phyloP scores from a whole-genome alignment of 768 basidiomycete genomes.

The Trametes elegans region DNA sequence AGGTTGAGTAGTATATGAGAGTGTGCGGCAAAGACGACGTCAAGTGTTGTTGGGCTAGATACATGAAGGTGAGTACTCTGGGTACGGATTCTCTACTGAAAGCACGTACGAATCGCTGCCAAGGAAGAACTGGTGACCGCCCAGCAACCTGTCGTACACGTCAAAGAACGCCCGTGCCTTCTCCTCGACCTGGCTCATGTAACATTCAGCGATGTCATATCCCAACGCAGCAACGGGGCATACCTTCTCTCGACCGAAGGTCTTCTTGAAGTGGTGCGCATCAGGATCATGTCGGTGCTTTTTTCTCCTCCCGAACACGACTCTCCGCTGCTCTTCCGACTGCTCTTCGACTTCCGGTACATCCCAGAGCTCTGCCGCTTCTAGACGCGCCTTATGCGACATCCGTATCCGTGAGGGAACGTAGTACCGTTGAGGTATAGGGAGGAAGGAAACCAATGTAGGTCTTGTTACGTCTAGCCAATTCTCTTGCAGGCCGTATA shows the following conservation, averaged over 20 bases:
- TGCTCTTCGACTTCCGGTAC: conserved; percentile 39
- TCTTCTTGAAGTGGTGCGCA: conserved; percentile 44
- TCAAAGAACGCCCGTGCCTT: conserved; percentile 57
- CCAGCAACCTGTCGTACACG: conserved; percentile 56
- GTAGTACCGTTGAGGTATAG: conserved; percentile 72
- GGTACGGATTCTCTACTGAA: conserved; percentile 36
- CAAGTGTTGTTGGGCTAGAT: conserved; percentile 58
- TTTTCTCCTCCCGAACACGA: conserved; percentile 34
- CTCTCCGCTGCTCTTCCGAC: conserved; percentile 39
- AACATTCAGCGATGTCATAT: no score
- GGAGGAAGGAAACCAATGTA: conserved; percentile 53
- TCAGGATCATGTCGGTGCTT: conserved; percentile 32
- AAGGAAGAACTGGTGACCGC: conserved; percentile 44
- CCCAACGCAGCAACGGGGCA: neutral
- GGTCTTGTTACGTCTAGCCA: conserved; percentile 58
- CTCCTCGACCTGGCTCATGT: conserved; percentile 47
- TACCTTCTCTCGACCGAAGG: conserved; percentile 69
- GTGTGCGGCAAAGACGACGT: conserved; percentile 67
- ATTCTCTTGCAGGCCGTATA: conserved; percentile 63
- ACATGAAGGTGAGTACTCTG: neutral
- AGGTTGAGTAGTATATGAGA: conserved; percentile 57
- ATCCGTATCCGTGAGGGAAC: conserved; percentile 63
- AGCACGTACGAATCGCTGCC: conserved; percentile 31
- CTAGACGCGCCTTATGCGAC: conserved; percentile 53
- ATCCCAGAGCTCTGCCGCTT: conserved; percentile 64